Percentiles rank a stretch among this genome's conserved stretches.
These are phyloP conservation scores for Jamesozyma rosinii DNA, from an alignment of 805 yeast species.

Conservation along the genomic window DNA sequence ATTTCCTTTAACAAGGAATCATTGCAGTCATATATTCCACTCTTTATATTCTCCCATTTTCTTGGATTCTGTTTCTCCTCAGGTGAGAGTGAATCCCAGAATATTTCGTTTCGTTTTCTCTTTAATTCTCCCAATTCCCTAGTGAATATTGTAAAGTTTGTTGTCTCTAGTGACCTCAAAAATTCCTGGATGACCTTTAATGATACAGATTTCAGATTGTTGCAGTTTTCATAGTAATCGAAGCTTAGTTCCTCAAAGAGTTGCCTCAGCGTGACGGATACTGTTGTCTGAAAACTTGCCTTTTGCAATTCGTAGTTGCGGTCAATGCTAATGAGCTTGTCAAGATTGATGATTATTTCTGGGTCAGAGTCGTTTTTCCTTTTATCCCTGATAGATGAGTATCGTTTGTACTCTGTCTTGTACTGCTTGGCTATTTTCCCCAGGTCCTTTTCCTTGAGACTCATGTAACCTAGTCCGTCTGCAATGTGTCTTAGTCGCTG, in stretches of 20 bases:
- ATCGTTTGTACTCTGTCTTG: conserved; percentile 13
- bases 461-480: conserved; percentile 17
- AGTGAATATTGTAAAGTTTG: conserved; percentile 12
- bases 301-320: conserved; percentile 14
- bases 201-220: conserved; percentile 20
- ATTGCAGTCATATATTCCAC: conserved; percentile 19
- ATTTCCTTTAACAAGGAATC: conserved; percentile 18
- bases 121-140: conserved; percentile 20
- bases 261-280: conserved; percentile 20
- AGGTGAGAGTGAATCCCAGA: conserved; percentile 18
- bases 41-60: conserved; percentile 19
- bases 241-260: conserved; percentile 18
- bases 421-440: conserved; percentile 15
- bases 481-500: conserved; percentile 11
- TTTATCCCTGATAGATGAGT: conserved; percentile 8
- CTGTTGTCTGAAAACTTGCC: conserved; percentile 17
- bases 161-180: conserved; percentile 13
- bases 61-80: conserved; percentile 18
- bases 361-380: conserved; percentile 19
- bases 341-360: conserved; percentile 19
- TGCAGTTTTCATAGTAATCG: conserved; percentile 18
- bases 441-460: conserved; percentile 21
- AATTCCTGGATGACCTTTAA: conserved; percentile 15
- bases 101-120: conserved; percentile 17
- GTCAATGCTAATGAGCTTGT: conserved; percentile 15